A percentile compares a stretch with the other conserved stretches of the same genome.
These are phyloP conservation scores for Puya raimondii DNA, from an alignment of 176 grass and related monocot species.

Conservation along the genomic window DNA sequence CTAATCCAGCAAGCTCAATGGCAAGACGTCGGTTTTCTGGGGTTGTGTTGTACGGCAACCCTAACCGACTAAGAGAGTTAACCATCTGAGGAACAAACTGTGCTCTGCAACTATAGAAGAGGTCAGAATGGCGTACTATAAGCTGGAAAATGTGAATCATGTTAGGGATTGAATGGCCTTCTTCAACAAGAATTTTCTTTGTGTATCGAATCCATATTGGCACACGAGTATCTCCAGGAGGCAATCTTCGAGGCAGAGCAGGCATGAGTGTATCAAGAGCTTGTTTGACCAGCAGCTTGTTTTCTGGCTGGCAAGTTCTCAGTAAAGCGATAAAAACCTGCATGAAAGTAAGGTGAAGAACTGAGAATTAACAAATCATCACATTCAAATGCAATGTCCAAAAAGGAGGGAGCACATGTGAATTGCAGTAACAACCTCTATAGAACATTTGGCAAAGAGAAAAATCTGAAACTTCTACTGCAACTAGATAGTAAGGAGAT, in stretches of 20 bases:
- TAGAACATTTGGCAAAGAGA: neutral
- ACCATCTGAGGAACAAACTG: constrained; percentile 99
- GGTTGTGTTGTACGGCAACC: constrained; percentile 89
- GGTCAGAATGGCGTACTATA: constrained; percentile 89
- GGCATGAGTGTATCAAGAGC: constrained; percentile 98
- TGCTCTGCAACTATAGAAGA: constrained; percentile 97
- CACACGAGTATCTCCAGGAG: constrained; percentile 82
- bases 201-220: constrained; percentile 99
- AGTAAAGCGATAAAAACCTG: constrained; percentile 96
- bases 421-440: too few species aligned
- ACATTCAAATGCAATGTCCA: constrained; percentile 8
- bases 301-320: constrained; percentile 97
- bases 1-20: constrained; percentile 98
- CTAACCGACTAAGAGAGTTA: constrained; percentile 92
- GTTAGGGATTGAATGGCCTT: constrained; percentile 99
- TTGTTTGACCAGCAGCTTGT: constrained; percentile 94
- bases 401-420: too few species aligned
- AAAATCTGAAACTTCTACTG: neutral
- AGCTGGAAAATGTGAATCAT: constrained; percentile 99
- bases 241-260: constrained; percentile 83
- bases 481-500: too few species aligned
- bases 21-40: constrained; percentile 86
- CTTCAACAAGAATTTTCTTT: constrained; percentile 96
- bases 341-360: neutral
- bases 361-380: constrained; percentile 3